phyloP scores from a whole-genome alignment of 495 filamentous ascomycete genomes.

The Penicillium subrubescens region DNA sequence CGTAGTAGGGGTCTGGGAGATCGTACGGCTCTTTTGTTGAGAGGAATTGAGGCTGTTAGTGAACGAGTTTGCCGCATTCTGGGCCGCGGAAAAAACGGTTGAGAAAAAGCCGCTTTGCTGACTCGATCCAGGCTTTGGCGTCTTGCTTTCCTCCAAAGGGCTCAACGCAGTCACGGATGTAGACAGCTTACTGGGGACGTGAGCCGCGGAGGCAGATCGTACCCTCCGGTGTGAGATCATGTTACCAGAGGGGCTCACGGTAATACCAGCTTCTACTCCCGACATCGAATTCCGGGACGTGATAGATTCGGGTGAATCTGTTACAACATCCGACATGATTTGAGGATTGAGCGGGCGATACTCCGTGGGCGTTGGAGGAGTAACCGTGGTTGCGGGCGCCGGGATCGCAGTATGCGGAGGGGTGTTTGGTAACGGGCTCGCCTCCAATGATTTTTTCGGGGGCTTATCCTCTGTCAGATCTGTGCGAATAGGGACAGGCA shows the following conservation, averaged over 20 bases:
- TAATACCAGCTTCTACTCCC: conserved; percentile 33
- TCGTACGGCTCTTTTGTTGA: conserved; percentile 41
- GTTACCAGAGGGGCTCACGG: conserved; percentile 61
- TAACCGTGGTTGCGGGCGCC: conserved; percentile 53
- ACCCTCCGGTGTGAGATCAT: conserved; percentile 76
- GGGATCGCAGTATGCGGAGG: conserved; percentile 46
- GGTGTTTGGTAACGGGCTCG: conserved; percentile 41
- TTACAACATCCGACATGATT: conserved; percentile 30
- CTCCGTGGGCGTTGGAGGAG: conserved; percentile 56
- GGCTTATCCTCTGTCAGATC: conserved; percentile 35
- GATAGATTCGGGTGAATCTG: conserved; percentile 41
- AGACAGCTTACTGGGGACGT: conserved; percentile 87
- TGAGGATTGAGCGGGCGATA: conserved; percentile 20
- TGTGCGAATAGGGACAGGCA: conserved; percentile 42
- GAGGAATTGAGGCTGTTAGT: conserved; percentile 77
- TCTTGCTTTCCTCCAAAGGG: conserved; percentile 65
- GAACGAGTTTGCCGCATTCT: conserved; percentile 87
- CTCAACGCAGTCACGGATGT: conserved; percentile 74
- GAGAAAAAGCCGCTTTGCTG: conserved; percentile 82
- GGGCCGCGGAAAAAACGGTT: conserved; percentile 86
- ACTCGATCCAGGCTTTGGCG: conserved; percentile 39
- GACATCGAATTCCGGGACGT: conserved; percentile 31
- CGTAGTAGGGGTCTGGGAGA: conserved; percentile 25
- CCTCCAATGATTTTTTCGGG: conserved; percentile 19
- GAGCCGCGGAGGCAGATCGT: conserved; percentile 64